Evolutionary conservation across 78 protist genomes (phyloP), one percentile per base, ranked within the genome.

Genomic region (Dictyostelium capitatum): DNA sequence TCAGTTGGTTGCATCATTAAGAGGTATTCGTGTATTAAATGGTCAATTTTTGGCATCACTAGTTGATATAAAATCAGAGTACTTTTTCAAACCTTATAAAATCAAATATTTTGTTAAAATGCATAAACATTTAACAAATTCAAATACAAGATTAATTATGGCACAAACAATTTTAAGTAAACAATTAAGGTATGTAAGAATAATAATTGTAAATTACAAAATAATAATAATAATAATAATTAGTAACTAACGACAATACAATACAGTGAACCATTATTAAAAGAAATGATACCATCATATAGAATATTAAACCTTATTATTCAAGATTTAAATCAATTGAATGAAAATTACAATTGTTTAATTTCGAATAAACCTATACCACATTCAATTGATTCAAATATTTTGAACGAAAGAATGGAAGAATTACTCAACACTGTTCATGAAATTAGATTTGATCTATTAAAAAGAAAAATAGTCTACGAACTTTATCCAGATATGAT

Each of bases 401-500:
- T 32, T 15, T 67, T 67, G 30, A 67, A 67, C 17, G 75, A 67
- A 32, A 67, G 75, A 67, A 23, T 67, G 28, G 19, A 67, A 11
- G 48, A 67, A 3, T 15, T 67, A 6, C 14, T 67, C 12, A 43
- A 67, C 1, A 32, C 30, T 28, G 19, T 77, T 28, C 83, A 74
- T 46, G 25, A 4, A 14, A 51, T 87, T 25, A 74, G 93, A 65
- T 7, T 32, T 12, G 78, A 79, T 32, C 53, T 87, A 4, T 37
- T 87, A 7, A 50, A 87, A 25, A n/a, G 64, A 46, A 87, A 77
- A 56, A 43, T 48, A 12, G 43, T 87, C 1, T 77, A 32, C 15
- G 54, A 70, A 41, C 25, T 87, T 4, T 72, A 87, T 32, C 93
- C 93, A n/a, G 93, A 87, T 20, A 87, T 87, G 93, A 87, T 87